Evolutionary conservation across 2,329 filamentous ascomycete genomes (phyloP), one percentile per base, ranked within the genome.

Genomic region (Myriosclerotinia duriaeana): DNA sequence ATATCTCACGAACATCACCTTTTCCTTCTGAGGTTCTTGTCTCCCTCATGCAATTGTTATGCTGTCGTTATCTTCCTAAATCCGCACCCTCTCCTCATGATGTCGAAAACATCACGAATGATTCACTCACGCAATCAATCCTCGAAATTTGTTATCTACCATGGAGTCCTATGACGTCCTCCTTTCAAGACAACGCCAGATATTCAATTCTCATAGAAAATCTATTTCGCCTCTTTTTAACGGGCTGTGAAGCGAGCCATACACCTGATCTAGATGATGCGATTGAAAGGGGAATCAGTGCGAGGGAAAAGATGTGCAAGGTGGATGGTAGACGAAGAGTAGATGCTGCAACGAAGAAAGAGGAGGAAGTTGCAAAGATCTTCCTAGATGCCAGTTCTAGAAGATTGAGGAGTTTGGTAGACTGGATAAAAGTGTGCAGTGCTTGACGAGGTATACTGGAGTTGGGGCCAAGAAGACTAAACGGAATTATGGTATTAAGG

Each of bases 201-300:
- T 79, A 88, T 15, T 83, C 82, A 4, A 76, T 88, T 38, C 71
- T 86, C 46, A 75, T 87, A 0, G 86, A 89, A 74, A 78, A 78
- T 2, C 71, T 87, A 48, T 70, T 87, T 20, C 76, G 83, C 2
- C 72, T 84, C 12, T 76, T 87, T 38, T 60, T 74, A 53, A 79
- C 74, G 68, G 67, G 30, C 63, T 77, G 69, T 50, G 78, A 72
- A 5, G 72, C 73, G 40, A 59, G 53, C 40, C 55, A 72, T 53
- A 72, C 70, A 0, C 64, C 65, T 1, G 70, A 69, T 7, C 69
- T 89, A 20, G 77, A 78, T 48, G 65, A 74, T 0, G 81, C 83
- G 0, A 78, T 85, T n/a, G 78, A 84, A 67, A 68, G 72, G 22
- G 88, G 87, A 0, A 84, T 88, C 53, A 59, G 77, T 42, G 80